A percentile compares a stretch with the other conserved stretches of the same genome.
These are phyloP conservation scores for Wickerhamiella galacta DNA, from an alignment of 805 yeast genomes.

Conservation along the genomic window DNA sequence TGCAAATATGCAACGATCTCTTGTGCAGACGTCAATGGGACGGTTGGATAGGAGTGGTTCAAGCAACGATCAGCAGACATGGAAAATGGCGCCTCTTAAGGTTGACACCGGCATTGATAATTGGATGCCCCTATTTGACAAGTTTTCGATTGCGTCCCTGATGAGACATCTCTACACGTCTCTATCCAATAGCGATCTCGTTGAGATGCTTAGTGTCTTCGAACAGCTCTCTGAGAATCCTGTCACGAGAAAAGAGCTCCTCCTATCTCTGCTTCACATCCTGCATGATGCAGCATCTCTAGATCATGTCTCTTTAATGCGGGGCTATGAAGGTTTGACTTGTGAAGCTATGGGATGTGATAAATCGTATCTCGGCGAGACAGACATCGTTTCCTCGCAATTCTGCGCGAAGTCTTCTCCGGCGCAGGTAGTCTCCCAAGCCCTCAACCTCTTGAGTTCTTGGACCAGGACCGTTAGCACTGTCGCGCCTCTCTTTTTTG, in stretches of 20 bases:
- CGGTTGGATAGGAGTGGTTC: no score
- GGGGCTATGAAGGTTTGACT: no score
- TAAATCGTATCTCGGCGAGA: no score
- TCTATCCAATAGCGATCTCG: neutral
- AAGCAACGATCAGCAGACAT: neutral
- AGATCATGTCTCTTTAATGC: no score
- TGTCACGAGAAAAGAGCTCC: neutral
- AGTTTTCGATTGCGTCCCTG: neutral
- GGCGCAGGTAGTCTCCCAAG: neutral
- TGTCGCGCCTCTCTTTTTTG: neutral
- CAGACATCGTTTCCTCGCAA: no score
- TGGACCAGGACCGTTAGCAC: neutral
- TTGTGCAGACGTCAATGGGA: no score
- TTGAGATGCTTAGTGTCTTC: neutral
- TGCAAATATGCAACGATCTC: no score
- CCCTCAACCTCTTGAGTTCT: neutral
- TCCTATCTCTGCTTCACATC: neutral
- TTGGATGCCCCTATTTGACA: neutral
- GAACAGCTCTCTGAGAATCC: neutral
- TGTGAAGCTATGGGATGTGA: no score
- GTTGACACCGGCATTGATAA: neutral
- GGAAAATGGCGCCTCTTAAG: conserved; percentile 1
- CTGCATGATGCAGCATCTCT: neutral
- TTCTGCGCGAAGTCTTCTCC: neutral
- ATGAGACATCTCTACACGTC: neutral